phyloP scores from a whole-genome alignment of 805 yeast species.

The Lipomyces spencermartinsiae region DNA sequence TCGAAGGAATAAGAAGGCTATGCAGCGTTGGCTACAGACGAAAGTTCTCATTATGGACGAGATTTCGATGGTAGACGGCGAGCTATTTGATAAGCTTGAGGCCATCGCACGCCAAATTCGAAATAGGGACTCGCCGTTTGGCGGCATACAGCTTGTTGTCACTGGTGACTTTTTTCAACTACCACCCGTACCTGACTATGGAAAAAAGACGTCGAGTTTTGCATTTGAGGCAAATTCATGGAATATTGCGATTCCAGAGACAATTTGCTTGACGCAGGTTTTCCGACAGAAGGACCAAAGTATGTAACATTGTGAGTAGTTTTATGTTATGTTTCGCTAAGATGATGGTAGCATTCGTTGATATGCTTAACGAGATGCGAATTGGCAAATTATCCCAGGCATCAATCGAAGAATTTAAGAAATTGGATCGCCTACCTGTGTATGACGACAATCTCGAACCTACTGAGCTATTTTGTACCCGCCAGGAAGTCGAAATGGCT shows the following conservation, averaged over 20 bases:
- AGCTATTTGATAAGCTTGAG: slow-evolving; percentile 75
- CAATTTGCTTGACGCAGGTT: slow-evolving; percentile 75
- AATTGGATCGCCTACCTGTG: slow-evolving; percentile 58
- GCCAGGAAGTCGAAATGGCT: slow-evolving; percentile 82
- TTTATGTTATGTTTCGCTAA: neutral
- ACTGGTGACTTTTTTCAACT: slow-evolving; percentile 97
- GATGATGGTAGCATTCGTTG: slow-evolving; percentile 59
- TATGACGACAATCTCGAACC: slow-evolving; percentile 83
- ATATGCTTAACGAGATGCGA: slow-evolving; percentile 81
- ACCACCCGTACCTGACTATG: slow-evolving; percentile 76
- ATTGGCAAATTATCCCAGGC: slow-evolving; percentile 65
- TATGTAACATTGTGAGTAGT: neutral
- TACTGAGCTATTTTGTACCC: slow-evolving; percentile 86
- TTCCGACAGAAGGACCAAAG: slow-evolving; percentile 82
- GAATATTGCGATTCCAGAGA: slow-evolving; percentile 65
- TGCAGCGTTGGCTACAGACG: slow-evolving; percentile 67
- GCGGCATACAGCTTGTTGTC: slow-evolving; percentile 87
- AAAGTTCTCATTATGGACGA: slow-evolving; percentile 87
- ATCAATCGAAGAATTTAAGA: slow-evolving; percentile 56
- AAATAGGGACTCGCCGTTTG: slow-evolving; percentile 72
- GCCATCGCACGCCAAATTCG: slow-evolving; percentile 65
- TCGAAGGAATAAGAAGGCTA: slow-evolving; percentile 52
- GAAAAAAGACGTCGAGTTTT: slow-evolving; percentile 52
- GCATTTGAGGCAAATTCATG: slow-evolving; percentile 81
- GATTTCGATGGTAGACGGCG: slow-evolving; percentile 90